Conservation (phyloP, 2,329 filamentous ascomycete genomes). For the Fusarium goolgardi region DNA sequence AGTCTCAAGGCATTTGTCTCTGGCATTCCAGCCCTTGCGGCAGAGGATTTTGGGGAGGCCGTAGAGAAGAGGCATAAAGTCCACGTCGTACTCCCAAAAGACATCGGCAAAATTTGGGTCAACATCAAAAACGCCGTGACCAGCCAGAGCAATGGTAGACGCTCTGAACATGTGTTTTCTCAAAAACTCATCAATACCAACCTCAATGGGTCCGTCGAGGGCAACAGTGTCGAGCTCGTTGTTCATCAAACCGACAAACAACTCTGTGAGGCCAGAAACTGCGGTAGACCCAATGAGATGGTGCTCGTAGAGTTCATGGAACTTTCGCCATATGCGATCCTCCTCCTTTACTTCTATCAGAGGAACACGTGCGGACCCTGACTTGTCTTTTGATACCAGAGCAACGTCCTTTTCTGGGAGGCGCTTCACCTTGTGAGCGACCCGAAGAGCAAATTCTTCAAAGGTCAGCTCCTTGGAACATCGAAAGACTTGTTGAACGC, state of each 20-base stretch:
- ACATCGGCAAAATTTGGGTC: slow-evolving; percentile 35
- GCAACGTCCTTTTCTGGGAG: slow-evolving; percentile 30
- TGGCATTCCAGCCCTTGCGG: slow-evolving; percentile 36
- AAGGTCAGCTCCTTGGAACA: slow-evolving; percentile 41
- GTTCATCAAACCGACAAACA: slow-evolving; percentile 34
- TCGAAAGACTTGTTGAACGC: slow-evolving; percentile 39
- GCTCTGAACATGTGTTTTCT: slow-evolving; percentile 43
- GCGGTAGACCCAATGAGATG: slow-evolving; percentile 34
- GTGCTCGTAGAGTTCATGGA: slow-evolving; percentile 40
- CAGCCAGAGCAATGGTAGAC: slow-evolving; percentile 40
- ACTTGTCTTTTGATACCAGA: slow-evolving; percentile 35
- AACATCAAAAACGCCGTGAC: slow-evolving; percentile 23
- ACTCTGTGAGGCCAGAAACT: slow-evolving; percentile 29
- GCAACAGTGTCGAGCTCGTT: slow-evolving; percentile 20
- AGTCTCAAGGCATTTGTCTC: slow-evolving; percentile 37
- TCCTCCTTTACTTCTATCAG: slow-evolving; percentile 32
- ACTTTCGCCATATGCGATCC: slow-evolving; percentile 42
- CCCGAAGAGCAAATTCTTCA: slow-evolving; percentile 40
- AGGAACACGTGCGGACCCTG: slow-evolving; percentile 34
- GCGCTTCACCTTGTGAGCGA: slow-evolving; percentile 43
- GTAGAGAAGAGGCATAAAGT: slow-evolving; percentile 42
- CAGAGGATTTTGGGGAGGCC: slow-evolving; percentile 40
- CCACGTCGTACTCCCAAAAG: slow-evolving; percentile 42
- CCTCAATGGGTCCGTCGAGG: slow-evolving; percentile 8
- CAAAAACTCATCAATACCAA: slow-evolving; percentile 39